These are phyloP conservation scores for Clohesyomyces aquaticus DNA, from an alignment of 495 filamentous ascomycete genomes.

Conservation along the genomic window DNA sequence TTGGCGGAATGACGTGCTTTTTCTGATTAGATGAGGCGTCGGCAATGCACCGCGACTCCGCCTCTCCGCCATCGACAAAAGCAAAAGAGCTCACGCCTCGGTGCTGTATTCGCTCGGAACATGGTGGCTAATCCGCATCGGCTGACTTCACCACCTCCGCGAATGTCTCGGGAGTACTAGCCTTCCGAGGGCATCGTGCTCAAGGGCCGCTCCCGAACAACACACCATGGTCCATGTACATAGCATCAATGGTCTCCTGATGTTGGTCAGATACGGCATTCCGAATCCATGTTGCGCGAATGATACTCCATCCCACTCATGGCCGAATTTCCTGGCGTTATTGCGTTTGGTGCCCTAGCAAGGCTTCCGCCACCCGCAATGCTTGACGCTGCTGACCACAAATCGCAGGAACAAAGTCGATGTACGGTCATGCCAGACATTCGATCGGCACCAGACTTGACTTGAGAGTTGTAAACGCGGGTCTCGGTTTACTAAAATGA, in stretches of 20 bases:
- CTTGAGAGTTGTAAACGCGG: neutral
- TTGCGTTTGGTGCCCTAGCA: constrained; percentile 4
- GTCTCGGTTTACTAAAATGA: neutral
- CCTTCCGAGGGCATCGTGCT: too few relatives aligned
- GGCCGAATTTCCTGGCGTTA: constrained; percentile 3
- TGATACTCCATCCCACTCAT: neutral
- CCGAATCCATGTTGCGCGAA: neutral
- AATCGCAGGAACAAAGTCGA: neutral
- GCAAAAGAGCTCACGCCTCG: neutral
- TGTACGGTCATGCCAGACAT: neutral
- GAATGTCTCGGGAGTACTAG: neutral
- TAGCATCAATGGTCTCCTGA: constrained; percentile 1
- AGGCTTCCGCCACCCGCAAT: neutral
- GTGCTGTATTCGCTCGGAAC: neutral
- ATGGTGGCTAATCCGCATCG: neutral
- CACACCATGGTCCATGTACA: neutral
- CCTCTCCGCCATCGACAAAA: neutral
- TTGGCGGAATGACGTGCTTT: constrained; percentile 38
- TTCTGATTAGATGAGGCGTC: neutral
- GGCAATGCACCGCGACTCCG: neutral
- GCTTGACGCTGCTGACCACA: neutral
- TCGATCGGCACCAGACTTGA: neutral
- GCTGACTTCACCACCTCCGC: neutral
- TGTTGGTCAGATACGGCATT: neutral
- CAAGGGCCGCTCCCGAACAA: neutral